Conservation (phyloP, 164 flowering plant species). For the Magnolia changhungtana region DNA sequence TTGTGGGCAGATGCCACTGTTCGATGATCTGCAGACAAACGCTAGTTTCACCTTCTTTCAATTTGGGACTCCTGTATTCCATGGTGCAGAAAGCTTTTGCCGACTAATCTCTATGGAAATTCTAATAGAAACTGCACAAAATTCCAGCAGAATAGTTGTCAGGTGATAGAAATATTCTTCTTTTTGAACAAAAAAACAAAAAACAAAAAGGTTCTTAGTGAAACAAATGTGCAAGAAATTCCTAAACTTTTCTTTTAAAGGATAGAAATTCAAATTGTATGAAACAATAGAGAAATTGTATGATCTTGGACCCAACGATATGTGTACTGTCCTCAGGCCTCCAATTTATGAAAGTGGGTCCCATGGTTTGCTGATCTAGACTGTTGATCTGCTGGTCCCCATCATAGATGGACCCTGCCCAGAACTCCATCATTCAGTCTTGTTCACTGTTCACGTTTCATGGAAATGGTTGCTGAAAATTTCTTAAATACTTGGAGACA, state of each 20-base stretch:
- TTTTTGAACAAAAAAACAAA: too few species aligned
- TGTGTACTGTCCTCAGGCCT: too few species aligned
- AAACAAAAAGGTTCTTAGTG: not conserved
- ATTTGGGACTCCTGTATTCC: slow-evolving; percentile 11
- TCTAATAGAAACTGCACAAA: not conserved
- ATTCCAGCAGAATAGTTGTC: not conserved
- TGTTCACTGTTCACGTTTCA: too few species aligned
- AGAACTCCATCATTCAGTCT: too few species aligned
- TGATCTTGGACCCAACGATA: too few species aligned
- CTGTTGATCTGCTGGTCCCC: too few species aligned
- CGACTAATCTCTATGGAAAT: not conserved
- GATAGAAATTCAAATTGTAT: not conserved
- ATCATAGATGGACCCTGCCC: too few species aligned
- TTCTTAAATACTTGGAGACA: too few species aligned
- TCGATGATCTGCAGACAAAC: slow-evolving; percentile 33
- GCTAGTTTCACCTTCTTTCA: slow-evolving; percentile 21
- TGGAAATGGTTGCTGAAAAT: too few species aligned
- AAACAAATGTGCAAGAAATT: not conserved
- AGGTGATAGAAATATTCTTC: not conserved
- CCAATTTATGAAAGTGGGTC: too few species aligned
- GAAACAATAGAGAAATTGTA: too few species aligned
- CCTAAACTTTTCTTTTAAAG: not conserved
- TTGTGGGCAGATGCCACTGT: slow-evolving; percentile 10
- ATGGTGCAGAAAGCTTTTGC: slow-evolving; percentile 3
- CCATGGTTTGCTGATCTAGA: too few species aligned